phyloP scores from a whole-genome alignment of 1,139 yeast genomes.

The Trichomonascaceae sp. region DNA sequence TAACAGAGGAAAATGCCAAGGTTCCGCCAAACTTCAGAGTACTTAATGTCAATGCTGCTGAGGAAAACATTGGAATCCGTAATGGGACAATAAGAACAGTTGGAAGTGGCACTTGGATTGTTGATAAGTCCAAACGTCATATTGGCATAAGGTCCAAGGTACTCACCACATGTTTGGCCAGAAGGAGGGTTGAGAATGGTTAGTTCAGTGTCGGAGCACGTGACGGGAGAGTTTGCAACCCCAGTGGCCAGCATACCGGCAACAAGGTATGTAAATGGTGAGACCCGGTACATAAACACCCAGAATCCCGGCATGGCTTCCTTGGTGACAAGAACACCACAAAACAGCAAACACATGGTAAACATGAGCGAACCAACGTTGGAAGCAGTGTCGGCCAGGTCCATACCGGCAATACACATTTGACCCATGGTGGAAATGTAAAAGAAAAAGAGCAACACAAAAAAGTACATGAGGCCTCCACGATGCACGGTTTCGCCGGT shows the following conservation, averaged over 20 bases:
- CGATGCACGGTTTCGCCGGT: conserved; percentile 43
- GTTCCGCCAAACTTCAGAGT: conserved; percentile 43
- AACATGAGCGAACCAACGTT: conserved; percentile 50
- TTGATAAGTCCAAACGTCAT: conserved; percentile 38
- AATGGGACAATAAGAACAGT: conserved; percentile 49
- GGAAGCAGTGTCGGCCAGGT: conserved; percentile 63
- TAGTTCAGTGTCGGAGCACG: conserved; percentile 40
- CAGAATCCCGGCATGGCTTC: conserved; percentile 50
- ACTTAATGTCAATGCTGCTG: conserved; percentile 32
- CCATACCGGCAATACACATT: conserved; percentile 46
- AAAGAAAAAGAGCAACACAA: conserved; percentile 40
- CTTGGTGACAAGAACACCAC: conserved; percentile 68
- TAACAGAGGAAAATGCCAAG: conserved; percentile 43
- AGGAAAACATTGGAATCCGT: conserved; percentile 42
- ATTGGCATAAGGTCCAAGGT: conserved; percentile 29
- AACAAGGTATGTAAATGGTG: conserved; percentile 58
- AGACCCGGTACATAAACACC: conserved; percentile 56
- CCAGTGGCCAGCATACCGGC: conserved; percentile 42
- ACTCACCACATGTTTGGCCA: conserved; percentile 48
- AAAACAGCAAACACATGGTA: conserved; percentile 58
- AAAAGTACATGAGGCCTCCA: conserved; percentile 60
- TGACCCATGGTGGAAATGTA: conserved; percentile 57
- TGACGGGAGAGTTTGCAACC: conserved; percentile 42
- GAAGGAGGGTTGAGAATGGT: conserved; percentile 41
- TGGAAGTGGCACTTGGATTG: conserved; percentile 37